phyloP scores from a whole-genome alignment of 2,329 filamentous ascomycete species.

The Epichloe hybrida region DNA sequence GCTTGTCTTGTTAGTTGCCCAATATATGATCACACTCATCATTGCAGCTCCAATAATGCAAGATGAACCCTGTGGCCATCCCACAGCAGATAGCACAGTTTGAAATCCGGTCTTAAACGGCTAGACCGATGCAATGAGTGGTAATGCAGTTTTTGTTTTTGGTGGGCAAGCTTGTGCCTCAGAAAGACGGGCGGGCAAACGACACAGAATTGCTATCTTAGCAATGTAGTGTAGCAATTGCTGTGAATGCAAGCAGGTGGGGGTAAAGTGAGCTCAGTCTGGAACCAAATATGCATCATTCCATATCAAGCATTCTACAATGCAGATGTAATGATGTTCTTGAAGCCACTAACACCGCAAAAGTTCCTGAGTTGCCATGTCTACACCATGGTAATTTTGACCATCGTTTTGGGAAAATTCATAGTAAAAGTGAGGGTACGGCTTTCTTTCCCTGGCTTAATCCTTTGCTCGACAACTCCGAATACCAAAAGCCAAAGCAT shows the following conservation, averaged over 20 bases:
- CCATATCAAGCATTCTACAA: background rate
- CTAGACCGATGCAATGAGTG: too few relatives aligned
- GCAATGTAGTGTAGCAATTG: background rate
- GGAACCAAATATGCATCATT: too few relatives aligned
- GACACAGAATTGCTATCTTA: too few relatives aligned
- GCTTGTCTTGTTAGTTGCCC: too few relatives aligned
- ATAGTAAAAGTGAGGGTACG: background rate
- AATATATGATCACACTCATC: too few relatives aligned
- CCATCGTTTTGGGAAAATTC: background rate
- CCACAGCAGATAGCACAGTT: too few relatives aligned
- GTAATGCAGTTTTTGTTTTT: too few relatives aligned
- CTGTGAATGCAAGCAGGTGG: background rate
- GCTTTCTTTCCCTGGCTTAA: background rate
- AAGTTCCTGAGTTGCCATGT: background rate
- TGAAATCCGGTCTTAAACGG: too few relatives aligned
- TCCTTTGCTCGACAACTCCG: background rate
- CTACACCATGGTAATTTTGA: background rate
- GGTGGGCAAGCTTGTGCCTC: too few relatives aligned
- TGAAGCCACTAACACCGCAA: background rate
- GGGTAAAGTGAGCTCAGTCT: background rate
- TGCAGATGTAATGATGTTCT: background rate
- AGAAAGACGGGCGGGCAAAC: too few relatives aligned
- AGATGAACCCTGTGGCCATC: too few relatives aligned
- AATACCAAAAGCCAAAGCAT: background rate
- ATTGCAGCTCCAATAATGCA: too few relatives aligned